Base-by-base conservation (phyloP, 495 filamentous ascomycete genomes). In the Cairneyella variabilis region DNA sequence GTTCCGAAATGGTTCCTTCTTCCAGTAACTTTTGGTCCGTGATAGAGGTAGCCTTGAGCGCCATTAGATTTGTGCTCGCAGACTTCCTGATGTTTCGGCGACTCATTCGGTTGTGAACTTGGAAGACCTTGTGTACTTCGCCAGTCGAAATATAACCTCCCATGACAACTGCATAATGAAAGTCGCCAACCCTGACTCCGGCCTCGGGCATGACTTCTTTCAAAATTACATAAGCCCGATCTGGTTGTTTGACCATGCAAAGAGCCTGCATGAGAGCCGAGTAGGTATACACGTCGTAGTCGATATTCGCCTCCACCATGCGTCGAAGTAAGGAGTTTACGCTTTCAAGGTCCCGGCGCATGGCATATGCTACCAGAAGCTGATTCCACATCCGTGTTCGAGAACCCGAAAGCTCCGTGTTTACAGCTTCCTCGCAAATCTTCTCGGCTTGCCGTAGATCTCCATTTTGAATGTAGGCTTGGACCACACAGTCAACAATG, bases 141-240 rank as follows among this genome's bases (percentile, higher is more conserved):
- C 73, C 66, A 32, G 64, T 66, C 27, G 60, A 69, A 39, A 85
- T 62, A 57, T 79, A 88, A 3, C 83, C 88, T 22, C 77, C 73
- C 71, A 93, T 82, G 22, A 92, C 67, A 4, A 90, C 78, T n/a
- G 83, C 76, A 64, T 89, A 95, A 64, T 96, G 90, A 10, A 85
- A 74, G 11, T 79, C 73, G 0, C 79, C 84, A 2, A 81, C 76
- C 44, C 76, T 69, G 21, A 91, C 71, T 5, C 76, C 70, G 6
- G 74, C 72, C 17, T 79, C 69, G 53, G 71, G 75, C 60, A 91
- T 74, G 18, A 86, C 76, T 0, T 69, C 66, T 20, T 71, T 66
- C 25, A 97, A 70, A 34, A 93, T 82, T 39, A 72, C 71, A 23
- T 79, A 73, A 3, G 91, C 93, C 55, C 78, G 75, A 46, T 83